Percentiles rank a stretch among this genome's conserved stretches.
Evolutionary conservation across 345 rosid genomes (phyloP).

Genomic region (Psidium guajava): DNA sequence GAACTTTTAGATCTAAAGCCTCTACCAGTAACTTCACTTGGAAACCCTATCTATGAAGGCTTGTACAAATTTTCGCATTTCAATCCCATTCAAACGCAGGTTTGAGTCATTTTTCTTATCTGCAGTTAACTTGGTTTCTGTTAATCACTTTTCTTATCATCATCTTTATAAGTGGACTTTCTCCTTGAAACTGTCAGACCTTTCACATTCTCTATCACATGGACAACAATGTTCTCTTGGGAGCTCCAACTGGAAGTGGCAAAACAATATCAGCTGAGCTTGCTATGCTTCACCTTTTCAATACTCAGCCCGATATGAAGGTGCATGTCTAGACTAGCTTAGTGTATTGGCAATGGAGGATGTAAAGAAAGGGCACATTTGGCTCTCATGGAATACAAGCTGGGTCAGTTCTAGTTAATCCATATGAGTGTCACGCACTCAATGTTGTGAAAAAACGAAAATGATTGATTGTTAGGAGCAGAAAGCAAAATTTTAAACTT

Average conservation of each 20-base stretch:
- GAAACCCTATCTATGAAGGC: slow-evolving; percentile 52
- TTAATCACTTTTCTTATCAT: neutral
- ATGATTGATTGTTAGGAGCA: neutral
- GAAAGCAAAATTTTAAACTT: neutral
- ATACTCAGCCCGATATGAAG: slow-evolving; percentile 97
- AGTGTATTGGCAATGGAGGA: neutral
- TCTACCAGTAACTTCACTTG: slow-evolving; percentile 84
- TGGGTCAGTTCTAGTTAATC: neutral
- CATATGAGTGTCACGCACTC: neutral
- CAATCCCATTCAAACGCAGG: slow-evolving; percentile 99
- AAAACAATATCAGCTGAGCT: slow-evolving; percentile 98
- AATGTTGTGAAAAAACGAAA: neutral
- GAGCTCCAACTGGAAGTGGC: slow-evolving; percentile 99
- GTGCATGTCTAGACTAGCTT: slow-evolving; percentile 10
- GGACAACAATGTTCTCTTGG: slow-evolving; percentile 82
- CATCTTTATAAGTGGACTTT: neutral
- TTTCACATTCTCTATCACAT: slow-evolving; percentile 89
- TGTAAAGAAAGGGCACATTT: neutral
- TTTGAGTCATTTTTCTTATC: slow-evolving; percentile 11
- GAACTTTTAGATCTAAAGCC: slow-evolving; percentile 95
- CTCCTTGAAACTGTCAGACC: slow-evolving; percentile 26
- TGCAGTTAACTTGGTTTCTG: neutral
- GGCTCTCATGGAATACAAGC: neutral
- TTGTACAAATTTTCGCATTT: slow-evolving; percentile 92
- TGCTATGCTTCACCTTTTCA: slow-evolving; percentile 90